phyloP scores from a whole-genome alignment of 768 basidiomycete genomes.

The Goffeauzyma gilvescens region DNA sequence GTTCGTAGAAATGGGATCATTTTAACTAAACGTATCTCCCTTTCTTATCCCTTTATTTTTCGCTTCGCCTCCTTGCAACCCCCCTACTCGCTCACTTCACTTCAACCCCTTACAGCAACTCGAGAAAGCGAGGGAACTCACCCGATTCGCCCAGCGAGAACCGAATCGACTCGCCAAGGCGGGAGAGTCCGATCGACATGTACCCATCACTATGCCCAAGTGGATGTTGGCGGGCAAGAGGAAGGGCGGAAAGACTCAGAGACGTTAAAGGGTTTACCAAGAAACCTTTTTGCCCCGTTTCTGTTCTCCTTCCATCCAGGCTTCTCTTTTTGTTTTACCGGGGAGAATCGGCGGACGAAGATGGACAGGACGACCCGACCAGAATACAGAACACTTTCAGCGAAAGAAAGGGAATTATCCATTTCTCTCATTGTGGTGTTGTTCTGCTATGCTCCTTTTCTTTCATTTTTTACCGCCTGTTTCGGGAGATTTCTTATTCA shows the following conservation, averaged over 20 bases:
- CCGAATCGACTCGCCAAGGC: conserved; percentile 79
- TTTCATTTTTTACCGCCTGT: not conserved
- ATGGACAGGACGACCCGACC: too few species aligned
- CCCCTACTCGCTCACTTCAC: too few species aligned
- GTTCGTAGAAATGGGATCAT: too few species aligned
- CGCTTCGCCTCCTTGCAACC: too few species aligned
- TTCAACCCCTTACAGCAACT: conserved; percentile 45
- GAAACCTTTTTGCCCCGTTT: not conserved
- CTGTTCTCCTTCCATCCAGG: not conserved
- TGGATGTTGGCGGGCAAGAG: conserved; percentile 31
- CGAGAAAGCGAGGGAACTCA: conserved; percentile 57
- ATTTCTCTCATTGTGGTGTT: too few species aligned
- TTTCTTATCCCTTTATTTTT: too few species aligned
- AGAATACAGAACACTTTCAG: too few species aligned
- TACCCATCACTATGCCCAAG: conserved; percentile 31
- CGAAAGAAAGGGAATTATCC: too few species aligned
- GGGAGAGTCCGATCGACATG: conserved; percentile 46
- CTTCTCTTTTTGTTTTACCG: not conserved
- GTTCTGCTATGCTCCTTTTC: not conserved
- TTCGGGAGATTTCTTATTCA: not conserved
- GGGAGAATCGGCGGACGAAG: too few species aligned
- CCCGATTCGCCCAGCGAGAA: conserved; percentile 66
- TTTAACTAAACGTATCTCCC: too few species aligned
- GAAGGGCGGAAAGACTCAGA: conserved; percentile 31
- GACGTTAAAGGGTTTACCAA: conserved; percentile 15